These are phyloP conservation scores for Astrothelium macrocarpum DNA, from an alignment of 495 filamentous ascomycete genomes.

Conservation along the genomic window DNA sequence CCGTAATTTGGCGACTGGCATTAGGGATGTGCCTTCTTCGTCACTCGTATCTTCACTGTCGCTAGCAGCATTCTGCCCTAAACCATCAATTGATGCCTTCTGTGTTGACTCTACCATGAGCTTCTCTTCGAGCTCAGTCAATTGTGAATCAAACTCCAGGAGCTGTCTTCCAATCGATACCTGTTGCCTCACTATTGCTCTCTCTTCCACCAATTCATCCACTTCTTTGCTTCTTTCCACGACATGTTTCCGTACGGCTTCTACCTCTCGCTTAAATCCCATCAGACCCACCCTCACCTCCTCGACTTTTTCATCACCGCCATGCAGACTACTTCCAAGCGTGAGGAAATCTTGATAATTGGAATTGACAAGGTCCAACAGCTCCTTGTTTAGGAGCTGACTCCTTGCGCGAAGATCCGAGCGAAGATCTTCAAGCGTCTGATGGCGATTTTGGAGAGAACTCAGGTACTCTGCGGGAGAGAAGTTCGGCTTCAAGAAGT, in stretches of 20 bases:
- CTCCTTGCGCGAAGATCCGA: conserved; percentile 70
- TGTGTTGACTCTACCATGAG: conserved; percentile 50
- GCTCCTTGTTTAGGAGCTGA: conserved; percentile 65
- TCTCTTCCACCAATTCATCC: conserved; percentile 44
- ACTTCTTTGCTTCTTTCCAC: conserved; percentile 45
- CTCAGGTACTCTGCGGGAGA: conserved; percentile 74
- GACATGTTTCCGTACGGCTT: conserved; percentile 46
- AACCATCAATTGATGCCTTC: conserved; percentile 34
- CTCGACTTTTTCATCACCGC: conserved; percentile 85
- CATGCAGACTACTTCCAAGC: conserved; percentile 68
- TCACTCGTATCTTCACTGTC: conserved; percentile 28
- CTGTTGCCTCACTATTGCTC: conserved; percentile 40
- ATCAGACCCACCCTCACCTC: conserved; percentile 81
- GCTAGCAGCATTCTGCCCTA: conserved; percentile 29
- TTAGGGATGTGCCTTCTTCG: conserved; percentile 10
- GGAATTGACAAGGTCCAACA: conserved; percentile 86
- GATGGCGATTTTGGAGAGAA: conserved; percentile 72
- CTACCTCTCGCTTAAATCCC: conserved; percentile 72
- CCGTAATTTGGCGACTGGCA: conserved; percentile 44
- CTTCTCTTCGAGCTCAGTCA: conserved; percentile 61
- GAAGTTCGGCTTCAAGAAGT: conserved; percentile 73
- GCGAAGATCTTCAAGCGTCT: conserved; percentile 90
- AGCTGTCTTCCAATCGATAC: conserved; percentile 42
- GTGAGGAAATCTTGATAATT: conserved; percentile 87
- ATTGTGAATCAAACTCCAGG: conserved; percentile 37